Base-by-base conservation (phyloP, 2,329 filamentous ascomycete genomes). In the Fusarium anthophilum region DNA sequence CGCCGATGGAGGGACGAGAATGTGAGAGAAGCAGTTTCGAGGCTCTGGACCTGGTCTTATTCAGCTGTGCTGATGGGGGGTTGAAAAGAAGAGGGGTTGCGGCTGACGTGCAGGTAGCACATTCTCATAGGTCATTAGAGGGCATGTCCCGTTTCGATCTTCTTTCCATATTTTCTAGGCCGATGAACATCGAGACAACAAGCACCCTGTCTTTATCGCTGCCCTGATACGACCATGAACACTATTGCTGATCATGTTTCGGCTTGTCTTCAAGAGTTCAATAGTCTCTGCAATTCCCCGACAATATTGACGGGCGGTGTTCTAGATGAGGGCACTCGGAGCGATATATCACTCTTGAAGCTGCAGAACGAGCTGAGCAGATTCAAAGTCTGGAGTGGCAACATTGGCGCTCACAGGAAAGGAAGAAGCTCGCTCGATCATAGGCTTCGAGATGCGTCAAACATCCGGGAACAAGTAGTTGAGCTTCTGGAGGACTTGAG, bases 341-440 rank as follows among this genome's bases (percentile, higher is more conserved):
- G 22, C 1, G 30, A 12, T 0, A 22, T 22, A 2, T n/a, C 38
- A 0, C 17, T 8, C 0, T 4, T 47, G 2, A 50, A 14, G 5
- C 53, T 32, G 11, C 30, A 26, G 2, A 58, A 50, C 5, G 69
- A 75, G 20, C 24, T 47, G 6, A 30, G n/a, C 11, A 57, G 72
- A 12, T 66, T 75, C 37, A 73, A 73, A 18, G 48, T 75, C 0
- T 73, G 73, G 73, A 50, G 48, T 3, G 63, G 53, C 0, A 75
- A 71, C 5, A 66, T 71, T 1, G 69, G 47, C 1, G 73, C 69
- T 0, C 66, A 71, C 6, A 14, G 9, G 1, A 56, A 10, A 6
- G 72, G 72, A 9, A 22, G 11, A 12, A 24, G 60, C 1, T 75
- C 73, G 0, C 69, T 75, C 0, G 60, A 75, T 3, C 24, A 71